Base-by-base conservation (phyloP, 1,284 basidiomycete species). In the Cutaneotrichosporon mucoides region DNA sequence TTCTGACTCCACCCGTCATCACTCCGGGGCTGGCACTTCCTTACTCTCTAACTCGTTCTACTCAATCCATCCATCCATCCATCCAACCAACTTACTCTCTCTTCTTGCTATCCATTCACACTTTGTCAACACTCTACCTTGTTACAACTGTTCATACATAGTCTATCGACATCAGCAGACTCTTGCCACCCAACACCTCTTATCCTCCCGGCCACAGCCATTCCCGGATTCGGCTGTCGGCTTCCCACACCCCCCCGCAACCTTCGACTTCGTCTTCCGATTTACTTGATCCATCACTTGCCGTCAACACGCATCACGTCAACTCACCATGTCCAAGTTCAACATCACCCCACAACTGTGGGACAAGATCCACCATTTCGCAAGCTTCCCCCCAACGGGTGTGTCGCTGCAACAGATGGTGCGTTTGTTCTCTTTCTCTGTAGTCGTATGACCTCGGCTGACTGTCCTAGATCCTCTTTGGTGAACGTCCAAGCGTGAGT, bases 281-380 rank as follows among this genome's bases (percentile, higher is more conserved):
- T 40, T 40, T 40, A 1, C 38, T 40, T 48, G 33, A 48, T 35
- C 46, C 46, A 35, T 48, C 46, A 10, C 12, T 13, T 13, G 33
- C 46, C 46, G 8, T 4, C 38, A 40, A 13, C 46, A 48, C 24
- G 24, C 24, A 11, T 13, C 46, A 48, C 46, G 13, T 12, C 34
- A 11, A 16, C 13, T 24, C 52, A 59, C 50, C 61, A 78, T 79
- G 76, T 76, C 76, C 35, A 68, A 73, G 43, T 79, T 77, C 68
- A 73, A 86, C 65, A 92, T 93, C 64, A 84, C 86, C 33, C 81
- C 87, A 56, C 81, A 84, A n/a, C 81, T 96, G 67, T 92, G 92
- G 90, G 88, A 94, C 80, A 89, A 86, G 79, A 92, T 97, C 60
- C 88, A 90, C 77, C 90, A 96, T 73, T 97, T 92, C 77, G 91